Evolutionary conservation across 1,139 yeast species (phyloP).

Genomic region (Schizosaccharomyces versatilis): DNA sequence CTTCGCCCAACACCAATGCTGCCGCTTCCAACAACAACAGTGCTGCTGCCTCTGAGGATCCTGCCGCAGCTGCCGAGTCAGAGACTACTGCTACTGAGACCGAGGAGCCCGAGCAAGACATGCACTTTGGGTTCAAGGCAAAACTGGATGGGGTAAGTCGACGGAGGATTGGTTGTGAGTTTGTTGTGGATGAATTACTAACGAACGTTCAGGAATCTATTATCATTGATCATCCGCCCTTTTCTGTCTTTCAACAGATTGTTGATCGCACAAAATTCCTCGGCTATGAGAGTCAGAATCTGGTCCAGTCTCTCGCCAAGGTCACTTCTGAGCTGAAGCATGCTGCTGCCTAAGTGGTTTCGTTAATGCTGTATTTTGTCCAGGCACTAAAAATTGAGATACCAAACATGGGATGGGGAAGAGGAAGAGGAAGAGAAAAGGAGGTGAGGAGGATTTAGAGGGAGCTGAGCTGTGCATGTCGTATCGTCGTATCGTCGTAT

Average conservation of each 20-base stretch:
- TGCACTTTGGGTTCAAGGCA: background rate
- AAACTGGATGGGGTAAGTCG: constrained; percentile 1
- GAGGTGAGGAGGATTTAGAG: no score
- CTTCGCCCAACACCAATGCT: constrained; percentile 23
- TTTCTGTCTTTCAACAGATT: constrained; percentile 32
- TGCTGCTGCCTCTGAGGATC: background rate
- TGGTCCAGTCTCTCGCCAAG: constrained; percentile 19
- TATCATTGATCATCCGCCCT: constrained; percentile 26
- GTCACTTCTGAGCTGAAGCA: background rate
- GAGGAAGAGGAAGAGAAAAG: no score
- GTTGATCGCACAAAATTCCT: constrained; percentile 40
- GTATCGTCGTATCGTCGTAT: no score
- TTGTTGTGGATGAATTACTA: constrained; percentile 11
- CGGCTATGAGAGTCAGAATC: constrained; percentile 33
- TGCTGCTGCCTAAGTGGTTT: background rate
- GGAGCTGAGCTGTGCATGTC: no score
- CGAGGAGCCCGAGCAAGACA: constrained; percentile 1
- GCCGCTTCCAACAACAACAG: constrained; percentile 23
- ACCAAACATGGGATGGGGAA: no score
- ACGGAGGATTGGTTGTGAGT: background rate
- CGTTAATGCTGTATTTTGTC: no score
- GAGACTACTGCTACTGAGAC: background rate
- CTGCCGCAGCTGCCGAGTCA: background rate
- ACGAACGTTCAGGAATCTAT: constrained; percentile 23
- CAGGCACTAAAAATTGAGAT: no score